Evolutionary conservation across 2,329 filamentous ascomycete genomes (phyloP).

Genomic region (Aschersonia sp.): DNA sequence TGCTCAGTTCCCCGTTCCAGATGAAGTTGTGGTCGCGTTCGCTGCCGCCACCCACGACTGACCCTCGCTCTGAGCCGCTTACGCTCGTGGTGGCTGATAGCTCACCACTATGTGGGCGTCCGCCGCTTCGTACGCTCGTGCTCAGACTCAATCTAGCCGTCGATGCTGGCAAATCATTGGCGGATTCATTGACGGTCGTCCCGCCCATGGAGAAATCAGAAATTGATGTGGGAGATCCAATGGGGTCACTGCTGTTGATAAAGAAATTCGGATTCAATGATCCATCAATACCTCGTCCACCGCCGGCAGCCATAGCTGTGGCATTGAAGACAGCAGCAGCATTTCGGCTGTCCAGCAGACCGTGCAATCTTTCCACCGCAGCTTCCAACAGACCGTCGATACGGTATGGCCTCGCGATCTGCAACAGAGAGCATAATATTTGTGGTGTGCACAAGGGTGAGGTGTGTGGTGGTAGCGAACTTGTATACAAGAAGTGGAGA

Average conservation of each 20-base stretch:
- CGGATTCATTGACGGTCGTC: constrained; percentile 14
- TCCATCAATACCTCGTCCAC: constrained; percentile 68
- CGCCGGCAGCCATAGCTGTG: constrained; percentile 92
- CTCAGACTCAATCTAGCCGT: constrained; percentile 29
- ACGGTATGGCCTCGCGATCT: constrained; percentile 84
- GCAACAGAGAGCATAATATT: constrained; percentile 86
- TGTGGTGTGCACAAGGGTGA: constrained; percentile 82
- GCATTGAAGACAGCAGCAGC: constrained; percentile 97
- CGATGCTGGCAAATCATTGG: constrained; percentile 16
- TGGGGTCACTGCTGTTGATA: constrained; percentile 31
- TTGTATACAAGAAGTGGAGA: constrained; percentile 88
- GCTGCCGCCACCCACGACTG: constrained; percentile 32
- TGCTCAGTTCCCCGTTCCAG: constrained; percentile 71
- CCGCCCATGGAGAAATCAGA: constrained; percentile 19
- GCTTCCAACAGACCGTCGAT: constrained; percentile 87
- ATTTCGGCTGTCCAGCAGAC: constrained; percentile 80
- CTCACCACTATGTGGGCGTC: constrained; percentile 30
- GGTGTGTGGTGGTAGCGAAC: constrained; percentile 61
- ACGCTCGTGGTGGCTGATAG: constrained; percentile 34
- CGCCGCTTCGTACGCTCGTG: constrained; percentile 13
- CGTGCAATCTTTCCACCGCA: constrained; percentile 79
- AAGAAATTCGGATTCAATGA: constrained; percentile 49
- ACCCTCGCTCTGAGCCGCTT: constrained; percentile 34
- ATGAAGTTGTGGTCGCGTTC: constrained; percentile 33
- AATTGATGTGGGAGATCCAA: constrained; percentile 18